Evolutionary conservation across 1,284 basidiomycete genomes (phyloP).

Genomic region (Trametes pubescens): DNA sequence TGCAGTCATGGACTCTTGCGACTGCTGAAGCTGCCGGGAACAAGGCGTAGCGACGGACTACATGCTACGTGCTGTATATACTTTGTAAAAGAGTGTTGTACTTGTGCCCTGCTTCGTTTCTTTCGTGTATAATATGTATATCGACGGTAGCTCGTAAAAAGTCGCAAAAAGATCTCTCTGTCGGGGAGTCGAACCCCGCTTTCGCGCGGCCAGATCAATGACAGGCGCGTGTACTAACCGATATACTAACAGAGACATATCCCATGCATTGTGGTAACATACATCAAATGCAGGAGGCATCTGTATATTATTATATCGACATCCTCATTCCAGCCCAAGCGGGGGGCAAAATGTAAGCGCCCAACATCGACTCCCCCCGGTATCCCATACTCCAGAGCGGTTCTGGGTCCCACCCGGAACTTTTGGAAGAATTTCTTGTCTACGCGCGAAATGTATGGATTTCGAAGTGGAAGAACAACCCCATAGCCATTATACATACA

Average conservation of each 20-base stretch:
- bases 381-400: too few species aligned
- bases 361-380: too few species aligned
- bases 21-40: slow-evolving; percentile 52
- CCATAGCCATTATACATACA: too few species aligned
- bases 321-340: too few species aligned
- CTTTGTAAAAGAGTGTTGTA: background rate
- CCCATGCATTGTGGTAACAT: too few species aligned
- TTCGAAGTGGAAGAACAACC: too few species aligned
- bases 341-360: too few species aligned
- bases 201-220: slow-evolving; percentile 42
- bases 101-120: background rate
- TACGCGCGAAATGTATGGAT: too few species aligned
- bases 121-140: background rate
- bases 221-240: slow-evolving; percentile 27
- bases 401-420: too few species aligned
- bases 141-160: background rate
- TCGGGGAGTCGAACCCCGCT: slow-evolving; percentile 53
- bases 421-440: too few species aligned
- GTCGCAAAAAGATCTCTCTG: slow-evolving; percentile 39
- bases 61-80: background rate
- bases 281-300: too few species aligned
- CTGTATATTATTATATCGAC: too few species aligned
- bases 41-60: slow-evolving; percentile 12
- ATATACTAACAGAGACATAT: slow-evolving; percentile 28
- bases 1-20: slow-evolving; percentile 69